Evolutionary conservation across 2,329 filamentous ascomycete genomes (phyloP).

Genomic region (Talaromyces sp.): DNA sequence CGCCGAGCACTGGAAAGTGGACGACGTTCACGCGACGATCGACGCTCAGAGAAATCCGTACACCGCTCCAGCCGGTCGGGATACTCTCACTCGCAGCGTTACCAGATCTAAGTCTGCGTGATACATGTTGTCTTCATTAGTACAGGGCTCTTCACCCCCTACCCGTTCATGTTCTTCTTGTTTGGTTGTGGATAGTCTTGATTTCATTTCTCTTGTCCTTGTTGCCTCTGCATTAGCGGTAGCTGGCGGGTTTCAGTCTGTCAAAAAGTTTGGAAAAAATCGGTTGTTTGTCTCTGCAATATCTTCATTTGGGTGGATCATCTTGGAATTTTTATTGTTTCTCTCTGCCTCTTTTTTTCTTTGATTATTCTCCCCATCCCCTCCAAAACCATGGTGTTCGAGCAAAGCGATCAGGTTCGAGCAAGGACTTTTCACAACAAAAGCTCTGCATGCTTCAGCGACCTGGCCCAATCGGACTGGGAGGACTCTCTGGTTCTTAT

Average conservation of each 20-base stretch:
- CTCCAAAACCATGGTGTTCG: slow-evolving; percentile 22
- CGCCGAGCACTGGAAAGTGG: slow-evolving; percentile 38
- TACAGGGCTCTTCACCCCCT: slow-evolving; percentile 4
- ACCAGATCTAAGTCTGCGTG: slow-evolving; percentile 6
- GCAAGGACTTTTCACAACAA: background rate
- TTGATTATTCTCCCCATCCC: slow-evolving; percentile 5
- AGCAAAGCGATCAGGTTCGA: slow-evolving; percentile 10
- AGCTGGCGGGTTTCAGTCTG: slow-evolving; percentile 13
- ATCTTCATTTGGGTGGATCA: slow-evolving; percentile 14
- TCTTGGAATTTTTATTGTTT: slow-evolving; percentile 11
- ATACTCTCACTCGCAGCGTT: slow-evolving; percentile 30
- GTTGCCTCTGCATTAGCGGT: slow-evolving; percentile 8
- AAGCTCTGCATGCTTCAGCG: background rate
- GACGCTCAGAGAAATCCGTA: slow-evolving; percentile 41
- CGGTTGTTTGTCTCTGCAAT: slow-evolving; percentile 3
- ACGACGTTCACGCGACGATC: slow-evolving; percentile 35
- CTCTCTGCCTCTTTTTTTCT: slow-evolving; percentile 13
- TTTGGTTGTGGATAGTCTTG: slow-evolving; percentile 9
- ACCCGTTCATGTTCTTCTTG: slow-evolving; percentile 2
- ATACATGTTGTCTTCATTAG: background rate
- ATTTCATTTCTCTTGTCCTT: slow-evolving; percentile 9
- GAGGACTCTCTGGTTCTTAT: slow-evolving; percentile 25
- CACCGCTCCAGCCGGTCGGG: slow-evolving; percentile 43
- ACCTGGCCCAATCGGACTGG: slow-evolving; percentile 17
- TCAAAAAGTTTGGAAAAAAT: slow-evolving; percentile 24